Percentiles rank a stretch among this genome's conserved stretches.
Conservation (phyloP, 2,329 filamentous ascomycete genomes). For the Ambrosiella beaveri region DNA sequence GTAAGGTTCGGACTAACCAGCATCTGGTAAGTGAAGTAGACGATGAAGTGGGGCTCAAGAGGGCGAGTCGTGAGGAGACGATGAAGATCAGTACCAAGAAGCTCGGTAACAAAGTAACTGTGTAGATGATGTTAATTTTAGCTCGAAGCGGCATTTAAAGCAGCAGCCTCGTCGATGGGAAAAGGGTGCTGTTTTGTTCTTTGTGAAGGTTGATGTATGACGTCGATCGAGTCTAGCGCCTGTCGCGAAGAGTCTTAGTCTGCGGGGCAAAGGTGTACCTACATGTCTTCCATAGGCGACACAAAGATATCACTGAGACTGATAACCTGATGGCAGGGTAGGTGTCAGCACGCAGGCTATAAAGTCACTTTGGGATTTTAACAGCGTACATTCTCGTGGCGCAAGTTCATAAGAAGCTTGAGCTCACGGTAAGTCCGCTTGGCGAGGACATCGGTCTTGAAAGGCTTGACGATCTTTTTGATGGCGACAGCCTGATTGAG, state of each 20-base stretch:
- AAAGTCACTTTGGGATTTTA: background rate
- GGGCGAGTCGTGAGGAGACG: slow-evolving; percentile 86
- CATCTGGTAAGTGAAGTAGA: slow-evolving; percentile 99
- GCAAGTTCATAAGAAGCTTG: slow-evolving; percentile 90
- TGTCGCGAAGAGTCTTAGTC: background rate
- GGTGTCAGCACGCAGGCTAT: background rate
- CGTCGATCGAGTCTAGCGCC: background rate
- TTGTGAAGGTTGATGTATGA: background rate
- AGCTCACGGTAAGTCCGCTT: slow-evolving; percentile 96
- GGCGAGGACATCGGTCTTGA: slow-evolving; percentile 94
- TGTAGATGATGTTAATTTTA: background rate
- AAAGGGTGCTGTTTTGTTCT: too few relatives aligned
- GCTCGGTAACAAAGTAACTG: slow-evolving; percentile 95
- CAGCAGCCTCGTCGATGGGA: too few relatives aligned
- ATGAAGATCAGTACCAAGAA: slow-evolving; percentile 91
- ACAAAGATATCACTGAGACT: slow-evolving; percentile 99
- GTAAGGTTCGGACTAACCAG: slow-evolving; percentile 37
- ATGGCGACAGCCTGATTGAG: slow-evolving; percentile 92
- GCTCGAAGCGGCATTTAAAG: too few relatives aligned
- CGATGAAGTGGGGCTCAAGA: slow-evolving; percentile 98
- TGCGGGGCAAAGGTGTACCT: slow-evolving; percentile 20
- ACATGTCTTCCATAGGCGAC: slow-evolving; percentile 97
- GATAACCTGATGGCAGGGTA: slow-evolving; percentile 49
- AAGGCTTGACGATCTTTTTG: slow-evolving; percentile 99
- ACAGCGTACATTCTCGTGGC: slow-evolving; percentile 75